Percentiles rank a stretch among this genome's conserved stretches.
Evolutionary conservation across 2,329 filamentous ascomycete species (phyloP).

Genomic region (Colletotrichum echinochloae): DNA sequence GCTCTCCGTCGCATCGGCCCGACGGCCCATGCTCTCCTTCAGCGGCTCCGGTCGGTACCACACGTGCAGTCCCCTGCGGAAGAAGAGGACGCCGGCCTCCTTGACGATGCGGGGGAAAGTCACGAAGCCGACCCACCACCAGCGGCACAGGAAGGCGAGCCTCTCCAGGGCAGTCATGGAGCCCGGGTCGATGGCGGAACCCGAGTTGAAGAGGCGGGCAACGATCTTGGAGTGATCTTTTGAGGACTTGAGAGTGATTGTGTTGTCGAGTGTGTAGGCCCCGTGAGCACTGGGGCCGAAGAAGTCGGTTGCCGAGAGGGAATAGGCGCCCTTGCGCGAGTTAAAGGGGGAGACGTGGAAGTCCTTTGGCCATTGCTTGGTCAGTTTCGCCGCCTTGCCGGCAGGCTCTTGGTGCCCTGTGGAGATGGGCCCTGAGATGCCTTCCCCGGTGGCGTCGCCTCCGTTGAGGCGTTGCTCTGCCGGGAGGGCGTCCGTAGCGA

Average conservation of each 20-base stretch:
- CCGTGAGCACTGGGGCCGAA: constrained; percentile 54
- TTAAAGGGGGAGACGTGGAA: constrained; percentile 85
- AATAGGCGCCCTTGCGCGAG: constrained; percentile 67
- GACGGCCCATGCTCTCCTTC: constrained; percentile 65
- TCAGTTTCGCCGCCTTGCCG: constrained; percentile 52
- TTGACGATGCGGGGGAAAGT: constrained; percentile 75
- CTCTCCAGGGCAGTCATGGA: constrained; percentile 58
- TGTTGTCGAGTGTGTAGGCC: constrained; percentile 64
- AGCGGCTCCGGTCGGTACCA: constrained; percentile 75
- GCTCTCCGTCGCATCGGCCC: constrained; percentile 62
- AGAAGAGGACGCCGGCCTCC: constrained; percentile 70
- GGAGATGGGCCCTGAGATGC: constrained; percentile 1
- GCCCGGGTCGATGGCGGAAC: constrained; percentile 61
- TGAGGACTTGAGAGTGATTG: constrained; percentile 71
- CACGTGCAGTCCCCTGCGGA: constrained; percentile 68
- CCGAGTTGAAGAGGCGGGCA: constrained; percentile 68
- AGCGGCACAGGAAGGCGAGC: constrained; percentile 61
- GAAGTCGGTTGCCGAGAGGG: constrained; percentile 62
- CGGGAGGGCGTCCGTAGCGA: constrained; percentile 56
- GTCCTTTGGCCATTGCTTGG: constrained; percentile 72
- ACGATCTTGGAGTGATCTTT: constrained; percentile 71
- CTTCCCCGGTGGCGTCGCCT: constrained; percentile 4
- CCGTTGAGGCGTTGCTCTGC: constrained; percentile 36
- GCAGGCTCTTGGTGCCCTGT: constrained; percentile 41
- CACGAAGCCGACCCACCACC: constrained; percentile 76